Evolutionary conservation across 257 asterid species (phyloP).

Genomic region (Plectranthus barbatus): DNA sequence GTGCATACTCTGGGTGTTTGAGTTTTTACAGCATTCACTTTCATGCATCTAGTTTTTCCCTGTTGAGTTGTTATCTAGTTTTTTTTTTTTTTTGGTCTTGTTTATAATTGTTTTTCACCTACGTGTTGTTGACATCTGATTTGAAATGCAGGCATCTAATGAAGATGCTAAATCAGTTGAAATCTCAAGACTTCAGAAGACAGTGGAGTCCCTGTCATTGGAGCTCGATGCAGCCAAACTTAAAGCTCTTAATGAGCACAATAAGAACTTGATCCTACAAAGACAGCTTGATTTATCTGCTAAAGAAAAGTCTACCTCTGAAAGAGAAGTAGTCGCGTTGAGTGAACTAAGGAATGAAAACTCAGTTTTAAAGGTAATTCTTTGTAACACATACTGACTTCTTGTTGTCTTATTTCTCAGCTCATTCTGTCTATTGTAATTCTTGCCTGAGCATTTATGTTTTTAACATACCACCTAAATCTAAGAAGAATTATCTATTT

Average conservation of each 20-base stretch:
- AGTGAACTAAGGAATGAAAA: slow-evolving; percentile 72
- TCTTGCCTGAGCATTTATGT: slow-evolving; percentile 10
- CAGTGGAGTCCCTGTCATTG: slow-evolving; percentile 69
- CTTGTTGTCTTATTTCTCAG: neutral
- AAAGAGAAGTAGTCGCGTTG: slow-evolving; percentile 51
- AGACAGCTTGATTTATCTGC: slow-evolving; percentile 61
- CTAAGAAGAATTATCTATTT: neutral
- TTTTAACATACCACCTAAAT: neutral
- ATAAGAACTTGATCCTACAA: slow-evolving; percentile 68
- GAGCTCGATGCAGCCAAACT: slow-evolving; percentile 89
- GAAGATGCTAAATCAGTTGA: slow-evolving; percentile 80
- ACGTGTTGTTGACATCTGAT: slow-evolving; percentile 12
- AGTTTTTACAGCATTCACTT: neutral
- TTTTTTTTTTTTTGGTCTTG: slow-evolving; percentile 1
- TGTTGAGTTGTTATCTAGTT: neutral
- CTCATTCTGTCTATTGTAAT: slow-evolving; percentile 1
- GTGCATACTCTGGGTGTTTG: neutral
- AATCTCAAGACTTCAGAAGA: slow-evolving; percentile 81
- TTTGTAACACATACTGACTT: neutral
- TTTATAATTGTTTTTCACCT: slow-evolving; percentile 4
- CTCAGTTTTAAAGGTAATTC: slow-evolving; percentile 60
- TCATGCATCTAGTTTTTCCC: neutral
- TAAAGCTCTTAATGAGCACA: slow-evolving; percentile 78
- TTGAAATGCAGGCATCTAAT: slow-evolving; percentile 58
- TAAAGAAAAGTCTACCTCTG: slow-evolving; percentile 69